Base-by-base conservation (phyloP, 1,284 basidiomycete species). In the Neolentinus lepideus region DNA sequence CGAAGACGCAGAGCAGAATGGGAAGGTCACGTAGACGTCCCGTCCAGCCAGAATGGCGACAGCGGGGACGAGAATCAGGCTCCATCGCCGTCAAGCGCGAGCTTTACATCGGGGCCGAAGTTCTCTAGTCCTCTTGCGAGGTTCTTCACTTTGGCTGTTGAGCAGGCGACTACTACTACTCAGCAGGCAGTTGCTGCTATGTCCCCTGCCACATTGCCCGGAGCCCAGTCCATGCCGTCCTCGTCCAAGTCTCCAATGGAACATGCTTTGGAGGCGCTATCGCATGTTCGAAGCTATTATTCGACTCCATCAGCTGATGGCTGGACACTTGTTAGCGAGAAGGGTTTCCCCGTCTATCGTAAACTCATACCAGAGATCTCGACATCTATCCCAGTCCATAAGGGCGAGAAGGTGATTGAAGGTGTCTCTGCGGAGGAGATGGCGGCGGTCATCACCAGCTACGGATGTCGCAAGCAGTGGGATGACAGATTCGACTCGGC, bases 381-480 rank as follows among this genome's bases (percentile, higher is more conserved):
- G 8, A 78, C 86, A 8, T 77, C 82, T 46, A 84, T 97, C 50
- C 90, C 92, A 0, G 85, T 98, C 2, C 90, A 95, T 66, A 88
- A 88, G 58, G 93, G 92, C 0, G 88, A 91, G 66, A 91, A 94
- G 69, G 92, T 99, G 58, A 88, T 99, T 51, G 90, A 98, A 67
- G 95, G 96, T 1, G 82, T 97, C 9, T 91, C 93, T 0, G 95
- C 95, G 0, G 96, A 98, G 64, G 96, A 99, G 65, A 75, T 97
- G 14, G 86, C 84, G 0, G 78, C 85, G 0, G 78, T 91, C 12
- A 76, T 94, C 22, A 79, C 81, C 4, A 85, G 89, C 56, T 81
- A 84, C 22, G 82, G 85, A 55, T 88, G 83, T 60, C 80, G 92
- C 55, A 85, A 82, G 66, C 76, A 80, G 48, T 97, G 94, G 94